Percentiles rank a stretch among this genome's conserved stretches.
Evolutionary conservation across 2,329 filamentous ascomycete species (phyloP).

Genomic region (Botrytis deweyae): DNA sequence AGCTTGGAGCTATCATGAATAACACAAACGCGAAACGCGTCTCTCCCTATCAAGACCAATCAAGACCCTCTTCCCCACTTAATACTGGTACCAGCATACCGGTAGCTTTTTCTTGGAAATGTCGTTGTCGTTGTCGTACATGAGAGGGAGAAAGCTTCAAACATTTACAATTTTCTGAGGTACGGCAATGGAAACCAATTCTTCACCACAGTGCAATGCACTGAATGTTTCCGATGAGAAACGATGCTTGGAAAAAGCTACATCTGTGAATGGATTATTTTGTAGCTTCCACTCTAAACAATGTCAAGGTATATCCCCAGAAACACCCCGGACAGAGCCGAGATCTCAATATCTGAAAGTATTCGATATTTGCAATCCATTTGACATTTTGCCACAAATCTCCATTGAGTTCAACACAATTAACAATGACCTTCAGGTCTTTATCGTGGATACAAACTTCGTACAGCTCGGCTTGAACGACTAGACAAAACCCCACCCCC

Average conservation of each 20-base stretch:
- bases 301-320: constrained; percentile 39
- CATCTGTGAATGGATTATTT: constrained; percentile 45
- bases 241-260: constrained; percentile 41
- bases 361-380: neutral
- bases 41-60: neutral
- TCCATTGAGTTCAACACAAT: neutral
- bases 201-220: constrained; percentile 29
- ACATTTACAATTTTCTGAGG: neutral
- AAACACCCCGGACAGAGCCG: neutral
- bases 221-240: constrained; percentile 42
- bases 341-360: neutral
- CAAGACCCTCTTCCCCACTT: neutral
- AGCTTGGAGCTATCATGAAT: neutral
- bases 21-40: neutral
- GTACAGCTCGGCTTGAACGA: constrained; percentile 46
- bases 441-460: constrained; percentile 50
- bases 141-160: neutral
- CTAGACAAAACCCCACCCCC: constrained; percentile 40
- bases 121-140: neutral
- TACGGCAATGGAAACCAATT: constrained; percentile 1
- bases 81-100: neutral
- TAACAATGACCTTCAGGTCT: constrained; percentile 35
- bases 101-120: neutral
- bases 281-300: constrained; percentile 46
- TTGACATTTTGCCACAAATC: neutral